A percentile compares a stretch with the other conserved stretches of the same genome.
phyloP scores from a whole-genome alignment of 2,329 filamentous ascomycete genomes.

The Drechslera avenae region DNA sequence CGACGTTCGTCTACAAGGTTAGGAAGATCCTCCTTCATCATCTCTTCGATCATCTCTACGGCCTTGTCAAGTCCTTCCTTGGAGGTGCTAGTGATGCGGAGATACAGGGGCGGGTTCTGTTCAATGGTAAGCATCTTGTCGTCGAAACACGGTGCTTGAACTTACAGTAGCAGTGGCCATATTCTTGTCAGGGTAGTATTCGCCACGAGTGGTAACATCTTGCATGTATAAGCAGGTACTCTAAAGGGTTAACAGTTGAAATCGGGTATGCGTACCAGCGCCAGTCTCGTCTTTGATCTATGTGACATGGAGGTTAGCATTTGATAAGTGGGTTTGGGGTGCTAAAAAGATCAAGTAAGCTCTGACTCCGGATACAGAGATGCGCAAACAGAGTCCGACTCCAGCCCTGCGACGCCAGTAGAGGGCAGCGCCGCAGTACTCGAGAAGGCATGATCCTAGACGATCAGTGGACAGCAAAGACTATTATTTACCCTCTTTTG shows the following conservation, averaged over 20 bases:
- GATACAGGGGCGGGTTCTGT: slow-evolving; percentile 89
- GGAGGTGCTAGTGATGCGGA: slow-evolving; percentile 90
- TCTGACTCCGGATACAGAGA: slow-evolving; percentile 48
- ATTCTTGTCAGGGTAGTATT: slow-evolving; percentile 95
- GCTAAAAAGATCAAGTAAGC: slow-evolving; percentile 55
- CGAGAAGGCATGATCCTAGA: slow-evolving; percentile 53
- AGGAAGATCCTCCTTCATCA: slow-evolving; percentile 95
- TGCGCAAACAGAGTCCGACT: slow-evolving; percentile 38
- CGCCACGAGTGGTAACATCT: slow-evolving; percentile 99
- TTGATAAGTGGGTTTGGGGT: slow-evolving; percentile 69
- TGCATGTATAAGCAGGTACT: slow-evolving; percentile 67
- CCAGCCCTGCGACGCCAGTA: slow-evolving; percentile 60
- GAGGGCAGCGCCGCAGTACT: slow-evolving; percentile 26
- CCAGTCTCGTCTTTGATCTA: slow-evolving; percentile 99
- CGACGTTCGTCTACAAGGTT: slow-evolving; percentile 93
- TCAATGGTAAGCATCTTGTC: neutral
- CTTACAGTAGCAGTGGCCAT: slow-evolving; percentile 90
- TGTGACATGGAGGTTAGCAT: slow-evolving; percentile 91
- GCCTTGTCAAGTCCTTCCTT: slow-evolving; percentile 92
- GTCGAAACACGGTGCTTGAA: slow-evolving; percentile 2
- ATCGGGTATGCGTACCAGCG: slow-evolving; percentile 92
- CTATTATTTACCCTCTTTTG: slow-evolving; percentile 99
- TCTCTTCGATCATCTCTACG: slow-evolving; percentile 84
- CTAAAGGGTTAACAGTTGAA: slow-evolving; percentile 64
- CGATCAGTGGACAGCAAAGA: slow-evolving; percentile 71